These are phyloP conservation scores for Galerina sulciceps DNA, from an alignment of 768 basidiomycete species.

Conservation along the genomic window DNA sequence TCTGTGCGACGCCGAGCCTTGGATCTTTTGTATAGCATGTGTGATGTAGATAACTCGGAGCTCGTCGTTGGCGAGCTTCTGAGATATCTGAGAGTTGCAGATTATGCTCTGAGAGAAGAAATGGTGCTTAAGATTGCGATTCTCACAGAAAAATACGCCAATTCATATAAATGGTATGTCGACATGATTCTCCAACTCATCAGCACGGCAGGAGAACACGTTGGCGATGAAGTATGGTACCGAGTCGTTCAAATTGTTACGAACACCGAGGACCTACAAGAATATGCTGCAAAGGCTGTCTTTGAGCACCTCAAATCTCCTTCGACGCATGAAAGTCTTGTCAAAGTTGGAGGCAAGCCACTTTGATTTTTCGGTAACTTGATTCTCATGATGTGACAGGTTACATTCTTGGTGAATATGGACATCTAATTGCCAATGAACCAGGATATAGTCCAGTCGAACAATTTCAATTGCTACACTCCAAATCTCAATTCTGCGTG, in stretches of 20 bases:
- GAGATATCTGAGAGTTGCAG: slow-evolving; percentile 93
- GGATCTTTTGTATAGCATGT: slow-evolving; percentile 98
- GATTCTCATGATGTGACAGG: slow-evolving; percentile 46
- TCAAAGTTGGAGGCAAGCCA: slow-evolving; percentile 89
- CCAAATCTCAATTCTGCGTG: slow-evolving; percentile 93
- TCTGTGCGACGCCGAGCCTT: slow-evolving; percentile 93
- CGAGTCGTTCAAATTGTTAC: slow-evolving; percentile 98
- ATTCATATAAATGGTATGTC: slow-evolving; percentile 98
- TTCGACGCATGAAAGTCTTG: slow-evolving; percentile 88
- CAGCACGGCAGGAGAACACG: slow-evolving; percentile 96
- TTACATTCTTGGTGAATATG: slow-evolving; percentile 97
- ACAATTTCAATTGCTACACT: slow-evolving; percentile 91
- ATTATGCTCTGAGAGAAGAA: slow-evolving; percentile 95
- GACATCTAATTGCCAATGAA: slow-evolving; percentile 96
- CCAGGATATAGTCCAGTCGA: slow-evolving; percentile 91
- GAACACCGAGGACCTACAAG: slow-evolving; percentile 96
- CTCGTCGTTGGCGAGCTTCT: slow-evolving; percentile 94
- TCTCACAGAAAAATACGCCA: slow-evolving; percentile 97
- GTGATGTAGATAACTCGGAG: slow-evolving; percentile 96
- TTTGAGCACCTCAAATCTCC: slow-evolving; percentile 89
- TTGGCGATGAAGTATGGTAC: slow-evolving; percentile 99
- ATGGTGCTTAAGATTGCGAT: slow-evolving; percentile 99
- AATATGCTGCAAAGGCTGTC: slow-evolving; percentile 92
- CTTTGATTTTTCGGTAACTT: background rate
- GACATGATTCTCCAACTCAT: slow-evolving; percentile 97